phyloP scores from a whole-genome alignment of 768 basidiomycete species.

The Pulveroboletus sp. region DNA sequence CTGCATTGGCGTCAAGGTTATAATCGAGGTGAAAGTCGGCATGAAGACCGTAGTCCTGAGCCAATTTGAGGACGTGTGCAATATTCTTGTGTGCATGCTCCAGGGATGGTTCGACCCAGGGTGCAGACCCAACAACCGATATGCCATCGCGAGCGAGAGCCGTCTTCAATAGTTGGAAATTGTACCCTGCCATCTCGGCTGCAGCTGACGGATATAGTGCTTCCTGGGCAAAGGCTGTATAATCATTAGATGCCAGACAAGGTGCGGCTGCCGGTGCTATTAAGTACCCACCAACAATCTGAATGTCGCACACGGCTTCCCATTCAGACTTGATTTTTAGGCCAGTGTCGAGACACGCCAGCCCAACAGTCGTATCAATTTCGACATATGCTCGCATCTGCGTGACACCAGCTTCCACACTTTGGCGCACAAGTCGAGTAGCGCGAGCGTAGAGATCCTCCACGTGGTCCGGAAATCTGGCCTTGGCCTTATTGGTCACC shows the following conservation, averaged over 20 bases:
- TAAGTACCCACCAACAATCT: slow-evolving; percentile 53
- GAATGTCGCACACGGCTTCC: slow-evolving; percentile 48
- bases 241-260: background rate
- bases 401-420: slow-evolving; percentile 61
- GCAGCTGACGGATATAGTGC: slow-evolving; percentile 42
- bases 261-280: background rate
- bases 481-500: slow-evolving; percentile 52
- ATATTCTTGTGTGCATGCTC: slow-evolving; percentile 53
- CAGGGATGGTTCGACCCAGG: slow-evolving; percentile 56
- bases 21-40: slow-evolving; percentile 71
- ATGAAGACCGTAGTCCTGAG: slow-evolving; percentile 35
- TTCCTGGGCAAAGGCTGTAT: slow-evolving; percentile 60
- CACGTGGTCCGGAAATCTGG: slow-evolving; percentile 39
- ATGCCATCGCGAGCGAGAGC: slow-evolving; percentile 42
- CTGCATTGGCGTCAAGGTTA: slow-evolving; percentile 49
- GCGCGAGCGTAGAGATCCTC: slow-evolving; percentile 53
- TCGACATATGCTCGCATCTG: slow-evolving; percentile 69
- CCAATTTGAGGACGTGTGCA: slow-evolving; percentile 47
- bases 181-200: slow-evolving; percentile 38
- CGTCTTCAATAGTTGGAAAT: slow-evolving; percentile 43
- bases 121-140: slow-evolving; percentile 59
- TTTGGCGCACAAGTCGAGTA: slow-evolving; percentile 51
- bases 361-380: slow-evolving; percentile 52
- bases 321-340: slow-evolving; percentile 47
- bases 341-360: slow-evolving; percentile 53